Evolutionary conservation across 441 rosid genomes (phyloP).

Genomic region (Euphorbia schlechtendalii): DNA sequence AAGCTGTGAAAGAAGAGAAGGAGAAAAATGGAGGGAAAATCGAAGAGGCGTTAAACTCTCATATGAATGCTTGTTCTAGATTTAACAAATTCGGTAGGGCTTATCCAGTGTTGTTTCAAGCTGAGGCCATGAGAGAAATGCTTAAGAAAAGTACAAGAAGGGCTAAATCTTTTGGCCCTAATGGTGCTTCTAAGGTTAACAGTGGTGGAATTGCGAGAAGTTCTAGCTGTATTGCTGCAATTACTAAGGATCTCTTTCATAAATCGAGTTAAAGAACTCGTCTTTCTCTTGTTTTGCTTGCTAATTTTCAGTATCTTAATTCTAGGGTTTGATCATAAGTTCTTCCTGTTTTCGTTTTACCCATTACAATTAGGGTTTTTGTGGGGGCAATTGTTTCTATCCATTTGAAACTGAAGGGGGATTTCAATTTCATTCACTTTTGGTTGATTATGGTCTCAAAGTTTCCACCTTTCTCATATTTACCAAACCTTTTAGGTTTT

Average conservation of each 20-base stretch:
- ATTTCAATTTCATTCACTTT: not conserved
- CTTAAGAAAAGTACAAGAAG: slow-evolving; percentile 47
- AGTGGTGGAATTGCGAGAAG: slow-evolving; percentile 64
- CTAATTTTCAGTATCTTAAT: not conserved
- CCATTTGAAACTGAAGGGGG: not conserved
- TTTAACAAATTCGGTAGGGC: slow-evolving; percentile 76
- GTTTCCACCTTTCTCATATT: not conserved
- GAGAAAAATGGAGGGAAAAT: slow-evolving; percentile 49
- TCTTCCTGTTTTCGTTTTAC: not conserved
- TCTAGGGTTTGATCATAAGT: not conserved
- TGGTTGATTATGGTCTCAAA: not conserved
- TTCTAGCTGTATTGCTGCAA: slow-evolving; percentile 85
- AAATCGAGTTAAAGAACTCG: not conserved
- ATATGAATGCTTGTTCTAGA: slow-evolving; percentile 69
- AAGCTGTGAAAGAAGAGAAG: slow-evolving; percentile 86
- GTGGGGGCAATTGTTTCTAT: not conserved
- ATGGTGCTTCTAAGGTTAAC: slow-evolving; percentile 30
- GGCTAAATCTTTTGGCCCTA: slow-evolving; percentile 45
- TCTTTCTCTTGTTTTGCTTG: not conserved
- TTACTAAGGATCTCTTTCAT: slow-evolving; percentile 46
- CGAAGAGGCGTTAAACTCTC: slow-evolving; percentile 64
- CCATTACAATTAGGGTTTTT: not conserved
- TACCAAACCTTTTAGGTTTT: not conserved
- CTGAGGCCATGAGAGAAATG: slow-evolving; percentile 88
- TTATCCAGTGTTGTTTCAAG: slow-evolving; percentile 70